phyloP scores from a whole-genome alignment of 108 stramenopile genomes.

The Cyclostephanos invisitatus region DNA sequence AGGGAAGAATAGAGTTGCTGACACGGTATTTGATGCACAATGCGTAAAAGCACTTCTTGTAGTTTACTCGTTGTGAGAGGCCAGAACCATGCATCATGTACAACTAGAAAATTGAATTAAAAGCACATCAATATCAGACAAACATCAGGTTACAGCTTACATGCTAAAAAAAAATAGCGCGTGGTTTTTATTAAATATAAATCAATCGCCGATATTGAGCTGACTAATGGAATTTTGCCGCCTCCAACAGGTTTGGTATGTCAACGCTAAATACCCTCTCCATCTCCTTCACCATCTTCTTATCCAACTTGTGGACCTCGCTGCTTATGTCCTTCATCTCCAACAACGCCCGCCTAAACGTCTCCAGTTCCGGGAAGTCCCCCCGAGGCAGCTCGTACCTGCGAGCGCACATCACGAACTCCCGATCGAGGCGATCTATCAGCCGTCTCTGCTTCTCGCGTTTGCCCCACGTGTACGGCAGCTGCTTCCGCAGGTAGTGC shows the following conservation, averaged over 20 bases:
- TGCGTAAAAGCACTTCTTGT: too few species aligned
- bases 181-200: too few species aligned
- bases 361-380: slow-evolving; percentile 80
- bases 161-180: too few species aligned
- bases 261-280: slow-evolving; percentile 86
- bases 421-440: slow-evolving; percentile 88
- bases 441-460: slow-evolving; percentile 91
- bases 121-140: too few species aligned
- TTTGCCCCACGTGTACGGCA: slow-evolving; percentile 96
- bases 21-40: too few species aligned
- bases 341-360: slow-evolving; percentile 78
- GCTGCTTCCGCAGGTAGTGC: slow-evolving; percentile 95
- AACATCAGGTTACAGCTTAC: too few species aligned
- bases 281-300: slow-evolving; percentile 87
- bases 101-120: too few species aligned
- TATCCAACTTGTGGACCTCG: slow-evolving; percentile 95
- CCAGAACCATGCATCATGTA: too few species aligned
- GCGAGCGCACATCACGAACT: slow-evolving; percentile 88
- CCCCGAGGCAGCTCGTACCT: slow-evolving; percentile 86
- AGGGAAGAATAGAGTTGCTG: too few species aligned
- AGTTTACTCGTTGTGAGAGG: too few species aligned
- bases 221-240: slow-evolving; percentile 42
- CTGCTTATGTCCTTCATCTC: slow-evolving; percentile 88
- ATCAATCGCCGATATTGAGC: too few species aligned
- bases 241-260: slow-evolving; percentile 86